Conservation (phyloP, 352 stramenopile species). For the Globisporangium paroecandrum region DNA sequence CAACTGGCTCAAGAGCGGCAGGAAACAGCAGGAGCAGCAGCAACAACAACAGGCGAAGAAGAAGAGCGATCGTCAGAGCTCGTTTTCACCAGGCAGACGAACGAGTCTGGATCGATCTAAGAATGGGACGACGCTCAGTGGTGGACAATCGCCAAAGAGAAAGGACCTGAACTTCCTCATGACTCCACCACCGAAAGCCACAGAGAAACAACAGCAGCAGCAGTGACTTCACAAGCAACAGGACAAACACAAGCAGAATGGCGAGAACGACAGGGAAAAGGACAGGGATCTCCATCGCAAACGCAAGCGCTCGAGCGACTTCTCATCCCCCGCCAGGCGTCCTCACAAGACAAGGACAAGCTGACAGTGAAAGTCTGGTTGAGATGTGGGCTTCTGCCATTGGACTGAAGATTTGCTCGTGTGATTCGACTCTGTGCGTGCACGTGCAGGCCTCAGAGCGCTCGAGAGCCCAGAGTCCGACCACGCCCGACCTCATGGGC, state of each 20-base stretch:
- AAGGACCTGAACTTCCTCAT: slow-evolving; percentile 4
- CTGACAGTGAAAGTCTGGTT: not conserved
- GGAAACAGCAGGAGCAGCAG: not conserved
- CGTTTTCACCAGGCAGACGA: not conserved
- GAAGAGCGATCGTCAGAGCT: not conserved
- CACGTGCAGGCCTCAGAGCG: not conserved
- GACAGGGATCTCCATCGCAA: slow-evolving; percentile 3
- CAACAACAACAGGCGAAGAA: not conserved
- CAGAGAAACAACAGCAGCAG: not conserved
- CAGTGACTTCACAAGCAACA: not conserved
- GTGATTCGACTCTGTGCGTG: not conserved
- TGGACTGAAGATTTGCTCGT: not conserved
- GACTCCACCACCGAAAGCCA: not conserved
- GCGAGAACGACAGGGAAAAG: not conserved
- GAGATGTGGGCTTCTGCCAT: not conserved
- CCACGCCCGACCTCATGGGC: not conserved
- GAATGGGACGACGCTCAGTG: not conserved
- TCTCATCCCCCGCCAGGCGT: slow-evolving; percentile 1
- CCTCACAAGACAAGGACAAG: not conserved
- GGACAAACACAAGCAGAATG: not conserved
- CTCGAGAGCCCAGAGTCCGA: not conserved
- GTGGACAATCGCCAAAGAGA: not conserved
- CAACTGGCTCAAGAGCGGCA: slow-evolving; percentile 12
- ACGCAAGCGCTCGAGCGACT: slow-evolving; percentile 14
- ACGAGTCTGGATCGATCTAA: not conserved